Conservation (phyloP, 73 alveolate genomes). For the Blepharisma japonicum region DNA sequence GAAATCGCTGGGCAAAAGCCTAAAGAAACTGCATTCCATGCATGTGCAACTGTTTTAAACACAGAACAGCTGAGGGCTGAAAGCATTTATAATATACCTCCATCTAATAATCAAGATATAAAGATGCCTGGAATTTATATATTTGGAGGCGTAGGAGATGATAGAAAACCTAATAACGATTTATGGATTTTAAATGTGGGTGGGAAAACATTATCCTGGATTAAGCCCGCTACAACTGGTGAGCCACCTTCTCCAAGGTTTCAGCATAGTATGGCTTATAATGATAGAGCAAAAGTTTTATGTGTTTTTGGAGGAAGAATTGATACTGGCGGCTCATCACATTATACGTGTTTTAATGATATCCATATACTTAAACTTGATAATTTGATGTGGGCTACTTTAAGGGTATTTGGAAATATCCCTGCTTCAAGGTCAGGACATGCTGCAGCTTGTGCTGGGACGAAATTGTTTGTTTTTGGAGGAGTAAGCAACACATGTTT, state of each 20-base stretch:
- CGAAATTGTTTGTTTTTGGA: constrained; percentile 10
- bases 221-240: neutral
- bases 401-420: constrained; percentile 18
- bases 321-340: neutral
- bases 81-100: neutral
- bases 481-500: constrained; percentile 8
- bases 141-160: constrained; percentile 30
- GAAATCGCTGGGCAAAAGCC: neutral
- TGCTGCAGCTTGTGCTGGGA: constrained; percentile 10
- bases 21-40: constrained; percentile 11
- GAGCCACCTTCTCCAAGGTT: constrained; percentile 25
- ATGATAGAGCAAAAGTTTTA: neutral
- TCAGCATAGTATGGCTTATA: constrained; percentile 23
- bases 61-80: neutral
- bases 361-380: constrained; percentile 15
- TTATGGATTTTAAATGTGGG: constrained; percentile 20
- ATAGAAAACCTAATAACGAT: neutral
- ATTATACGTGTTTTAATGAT: constrained; percentile 27
- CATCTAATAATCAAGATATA: neutral
- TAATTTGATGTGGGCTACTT: constrained; percentile 6
- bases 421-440: constrained; percentile 32
- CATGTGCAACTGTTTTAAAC: neutral
- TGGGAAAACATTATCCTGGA: neutral
- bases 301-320: constrained; percentile 40
- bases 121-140: constrained; percentile 24